Conservation (phyloP, 2,329 filamentous ascomycete species). For the Exophiala calicioides region DNA sequence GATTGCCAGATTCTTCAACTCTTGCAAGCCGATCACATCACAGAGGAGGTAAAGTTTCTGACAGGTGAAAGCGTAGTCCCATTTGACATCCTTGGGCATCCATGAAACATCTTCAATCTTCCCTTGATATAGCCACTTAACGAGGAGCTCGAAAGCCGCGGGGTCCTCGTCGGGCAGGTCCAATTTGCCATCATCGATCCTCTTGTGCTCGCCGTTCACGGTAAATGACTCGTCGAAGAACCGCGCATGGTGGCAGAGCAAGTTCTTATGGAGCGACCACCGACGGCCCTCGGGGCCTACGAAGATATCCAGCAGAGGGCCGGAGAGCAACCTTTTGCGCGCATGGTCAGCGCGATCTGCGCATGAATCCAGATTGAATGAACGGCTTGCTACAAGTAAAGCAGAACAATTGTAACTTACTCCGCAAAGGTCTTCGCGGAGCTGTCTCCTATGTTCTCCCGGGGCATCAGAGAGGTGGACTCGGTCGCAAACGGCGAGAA, state of each 20-base stretch:
- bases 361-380: constrained; percentile 7
- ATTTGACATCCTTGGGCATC: constrained; percentile 51
- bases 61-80: constrained; percentile 56
- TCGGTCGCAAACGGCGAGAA: no score
- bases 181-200: constrained; percentile 39
- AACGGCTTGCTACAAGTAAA: no score
- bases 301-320: constrained; percentile 53
- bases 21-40: constrained; percentile 52
- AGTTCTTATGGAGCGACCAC: constrained; percentile 55
- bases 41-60: constrained; percentile 57
- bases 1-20: constrained; percentile 56
- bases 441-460: constrained; percentile 47
- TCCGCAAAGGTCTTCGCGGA: constrained; percentile 54
- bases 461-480: constrained; percentile 13
- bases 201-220: constrained; percentile 35
- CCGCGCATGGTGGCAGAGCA: constrained; percentile 56
- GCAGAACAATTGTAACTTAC: constrained; percentile 42
- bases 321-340: constrained; percentile 51
- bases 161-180: constrained; percentile 54
- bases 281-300: constrained; percentile 51
- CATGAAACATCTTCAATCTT: constrained; percentile 52
- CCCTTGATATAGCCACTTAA: constrained; percentile 60
- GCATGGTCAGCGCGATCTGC: constrained; percentile 22
- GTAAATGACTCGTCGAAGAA: constrained; percentile 43
- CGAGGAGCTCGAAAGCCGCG: constrained; percentile 54